Evolutionary conservation across 2,329 filamentous ascomycete species (phyloP), one percentile per base, ranked within the genome.

Genomic region (Tolypocladium paradoxum): DNA sequence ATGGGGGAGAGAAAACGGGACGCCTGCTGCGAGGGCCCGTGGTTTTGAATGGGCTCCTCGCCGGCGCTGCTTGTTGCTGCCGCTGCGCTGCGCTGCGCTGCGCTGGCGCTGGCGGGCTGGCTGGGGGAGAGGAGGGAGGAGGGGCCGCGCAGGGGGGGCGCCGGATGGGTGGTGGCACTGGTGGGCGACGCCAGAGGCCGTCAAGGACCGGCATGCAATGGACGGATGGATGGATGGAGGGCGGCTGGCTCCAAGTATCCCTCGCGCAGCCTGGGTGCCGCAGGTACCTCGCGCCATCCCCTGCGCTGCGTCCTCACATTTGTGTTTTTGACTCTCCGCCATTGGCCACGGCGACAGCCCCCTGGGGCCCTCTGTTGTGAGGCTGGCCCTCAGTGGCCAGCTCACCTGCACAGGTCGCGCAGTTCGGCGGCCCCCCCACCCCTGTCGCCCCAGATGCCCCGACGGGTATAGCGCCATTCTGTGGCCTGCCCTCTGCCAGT

Each of bases 1-100:
- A 74, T 74, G 62, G 68, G 62, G 65, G 53, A 65, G 67, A 66
- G 69, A 69, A 61, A 60, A 64, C 37, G 34, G 49, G 49, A 61
- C 40, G 37, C 14, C 43, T 22, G 36, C 31, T 37, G 55, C 38
- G 53, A 50, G 40, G 47, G 52, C 31, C 49, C 51, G 52, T 51
- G 57, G 65, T 69, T 69, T 69, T 68, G 67, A 68, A 62, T 60
- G 60, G 36, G 38, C 49, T 45, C 16, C 18, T 27, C 46, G 45
- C 45, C 9, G 36, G 22, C 45, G 29, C 49, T 6, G 24, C 40
- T 29, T 5, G 22, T 16, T 22, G 18, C 24, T 31, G 18, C 24
- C n/a, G 24, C 27, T 46, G 43, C 43, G 43, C 43, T 46, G 43
- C 43, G 43, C 43, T 46, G 43, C n/a, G 24, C 27, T 46, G 43